Evolutionary conservation across 306 rosid genomes (phyloP).

Genomic region (Oxytropis ochrocephala): DNA sequence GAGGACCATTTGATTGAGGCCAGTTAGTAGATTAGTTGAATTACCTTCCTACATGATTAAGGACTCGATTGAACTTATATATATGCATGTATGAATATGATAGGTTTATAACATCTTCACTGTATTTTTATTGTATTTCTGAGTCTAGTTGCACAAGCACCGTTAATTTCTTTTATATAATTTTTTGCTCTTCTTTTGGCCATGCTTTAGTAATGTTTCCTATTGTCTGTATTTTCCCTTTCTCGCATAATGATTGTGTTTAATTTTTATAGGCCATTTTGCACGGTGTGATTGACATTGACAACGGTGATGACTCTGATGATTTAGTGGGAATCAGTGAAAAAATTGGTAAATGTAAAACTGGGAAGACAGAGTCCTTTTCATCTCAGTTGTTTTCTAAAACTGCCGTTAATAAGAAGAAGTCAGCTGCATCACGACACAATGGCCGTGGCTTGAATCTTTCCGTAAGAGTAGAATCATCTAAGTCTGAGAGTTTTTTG

Average conservation of each 20-base stretch:
- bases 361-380: constrained; percentile 20
- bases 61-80: constrained; percentile 25
- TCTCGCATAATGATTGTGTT: too few relatives aligned
- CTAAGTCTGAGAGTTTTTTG: constrained; percentile 35
- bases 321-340: constrained; percentile 18
- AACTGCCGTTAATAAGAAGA: constrained; percentile 36
- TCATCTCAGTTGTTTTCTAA: constrained; percentile 21
- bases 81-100: too few relatives aligned
- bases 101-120: too few relatives aligned
- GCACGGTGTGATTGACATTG: too few relatives aligned
- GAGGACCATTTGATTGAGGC: constrained; percentile 53
- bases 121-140: too few relatives aligned
- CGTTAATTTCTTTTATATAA: too few relatives aligned
- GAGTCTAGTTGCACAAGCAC: too few relatives aligned
- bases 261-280: too few relatives aligned
- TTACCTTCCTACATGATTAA: too few relatives aligned
- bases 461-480: constrained; percentile 35
- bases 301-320: constrained; percentile 19
- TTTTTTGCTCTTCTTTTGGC: too few relatives aligned
- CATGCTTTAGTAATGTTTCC: too few relatives aligned
- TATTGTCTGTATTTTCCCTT: too few relatives aligned
- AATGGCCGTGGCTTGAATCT: constrained; percentile 21
- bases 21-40: background rate
- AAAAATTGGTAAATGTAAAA: background rate
- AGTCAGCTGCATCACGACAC: constrained; percentile 29